Evolutionary conservation across 371 early-diverging fungal genomes (phyloP).

Genomic region (Mucor lusitanicus): DNA sequence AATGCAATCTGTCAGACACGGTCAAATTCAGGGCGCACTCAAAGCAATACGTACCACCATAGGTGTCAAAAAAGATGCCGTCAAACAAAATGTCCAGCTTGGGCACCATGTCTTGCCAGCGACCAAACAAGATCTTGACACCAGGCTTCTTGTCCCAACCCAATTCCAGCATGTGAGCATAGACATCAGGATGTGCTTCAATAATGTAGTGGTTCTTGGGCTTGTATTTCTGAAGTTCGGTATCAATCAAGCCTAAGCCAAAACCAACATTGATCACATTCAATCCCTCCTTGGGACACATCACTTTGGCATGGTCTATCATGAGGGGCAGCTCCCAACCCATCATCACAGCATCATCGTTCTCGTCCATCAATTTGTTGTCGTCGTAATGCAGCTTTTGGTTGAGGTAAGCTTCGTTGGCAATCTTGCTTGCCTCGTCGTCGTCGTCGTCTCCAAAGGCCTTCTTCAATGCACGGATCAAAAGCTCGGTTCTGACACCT

Average conservation of each 20-base stretch:
- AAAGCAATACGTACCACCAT: slow-evolving; percentile 54
- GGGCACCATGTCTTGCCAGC: slow-evolving; percentile 92
- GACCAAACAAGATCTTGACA: slow-evolving; percentile 86
- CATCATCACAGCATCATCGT: slow-evolving; percentile 97
- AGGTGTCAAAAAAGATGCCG: slow-evolving; percentile 95
- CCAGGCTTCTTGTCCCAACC: slow-evolving; percentile 88
- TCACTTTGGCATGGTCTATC: slow-evolving; percentile 83
- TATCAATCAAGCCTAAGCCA: slow-evolving; percentile 93
- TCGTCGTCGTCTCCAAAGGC: slow-evolving; percentile 41
- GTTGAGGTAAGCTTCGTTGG: slow-evolving; percentile 80
- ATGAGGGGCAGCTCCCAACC: slow-evolving; percentile 96
- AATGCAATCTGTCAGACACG: background rate
- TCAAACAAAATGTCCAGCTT: slow-evolving; percentile 73
- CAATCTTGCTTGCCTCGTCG: slow-evolving; percentile 39
- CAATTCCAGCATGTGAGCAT: slow-evolving; percentile 78
- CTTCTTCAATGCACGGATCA: slow-evolving; percentile 60
- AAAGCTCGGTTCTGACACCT: slow-evolving; percentile 83
- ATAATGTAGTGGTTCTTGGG: slow-evolving; percentile 87
- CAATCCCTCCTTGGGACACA: slow-evolving; percentile 70
- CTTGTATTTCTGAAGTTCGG: slow-evolving; percentile 70
- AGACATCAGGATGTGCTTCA: slow-evolving; percentile 97
- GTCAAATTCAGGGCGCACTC: background rate
- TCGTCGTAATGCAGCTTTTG: slow-evolving; percentile 79
- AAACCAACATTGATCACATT: slow-evolving; percentile 86
- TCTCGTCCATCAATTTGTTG: slow-evolving; percentile 78